A percentile compares a stretch with the other conserved stretches of the same genome.
These are phyloP conservation scores for Cyclocybe cylindracea DNA, from an alignment of 768 basidiomycete genomes.

Conservation along the genomic window DNA sequence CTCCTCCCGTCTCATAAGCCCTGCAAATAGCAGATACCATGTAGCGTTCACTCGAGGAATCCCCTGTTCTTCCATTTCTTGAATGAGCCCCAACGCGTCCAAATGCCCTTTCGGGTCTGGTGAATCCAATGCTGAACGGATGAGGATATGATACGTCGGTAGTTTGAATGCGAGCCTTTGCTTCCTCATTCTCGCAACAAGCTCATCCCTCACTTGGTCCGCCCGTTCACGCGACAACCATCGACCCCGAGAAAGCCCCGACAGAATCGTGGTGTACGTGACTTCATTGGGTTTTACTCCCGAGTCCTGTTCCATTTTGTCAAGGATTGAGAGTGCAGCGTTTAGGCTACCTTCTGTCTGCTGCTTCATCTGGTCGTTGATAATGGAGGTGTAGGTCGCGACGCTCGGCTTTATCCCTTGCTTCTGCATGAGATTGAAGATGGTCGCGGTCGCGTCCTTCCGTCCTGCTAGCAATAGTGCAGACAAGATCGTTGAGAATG, in stretches of 20 bases:
- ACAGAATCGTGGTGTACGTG: constrained; percentile 82
- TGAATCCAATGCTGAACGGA: constrained; percentile 64
- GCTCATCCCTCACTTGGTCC: constrained; percentile 46
- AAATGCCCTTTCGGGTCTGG: constrained; percentile 48
- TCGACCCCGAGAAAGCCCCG: constrained; percentile 64
- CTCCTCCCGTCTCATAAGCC: constrained; percentile 56
- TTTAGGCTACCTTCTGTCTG: constrained; percentile 52
- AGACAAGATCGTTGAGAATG: constrained; percentile 84
- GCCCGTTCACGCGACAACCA: constrained; percentile 47
- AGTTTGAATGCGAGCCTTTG: constrained; percentile 56
- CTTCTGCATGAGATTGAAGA: constrained; percentile 74
- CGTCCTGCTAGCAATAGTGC: constrained; percentile 71
- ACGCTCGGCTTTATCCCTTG: constrained; percentile 75
- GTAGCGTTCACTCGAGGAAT: constrained; percentile 60
- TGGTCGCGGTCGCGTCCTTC: constrained; percentile 61
- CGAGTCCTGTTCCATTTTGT: constrained; percentile 68
- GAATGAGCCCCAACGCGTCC: constrained; percentile 58
- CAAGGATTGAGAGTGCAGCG: constrained; percentile 69
- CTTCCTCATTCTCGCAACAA: constrained; percentile 60
- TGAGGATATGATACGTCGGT: constrained; percentile 75
- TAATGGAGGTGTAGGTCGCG: constrained; percentile 77
- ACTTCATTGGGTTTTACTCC: constrained; percentile 65
- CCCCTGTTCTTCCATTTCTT: constrained; percentile 55
- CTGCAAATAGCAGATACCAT: constrained; percentile 76
- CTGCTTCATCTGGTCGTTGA: constrained; percentile 69